Percentiles rank a stretch among this genome's conserved stretches.
phyloP scores from a whole-genome alignment of 441 rosid species.

The Brassica hybrid region DNA sequence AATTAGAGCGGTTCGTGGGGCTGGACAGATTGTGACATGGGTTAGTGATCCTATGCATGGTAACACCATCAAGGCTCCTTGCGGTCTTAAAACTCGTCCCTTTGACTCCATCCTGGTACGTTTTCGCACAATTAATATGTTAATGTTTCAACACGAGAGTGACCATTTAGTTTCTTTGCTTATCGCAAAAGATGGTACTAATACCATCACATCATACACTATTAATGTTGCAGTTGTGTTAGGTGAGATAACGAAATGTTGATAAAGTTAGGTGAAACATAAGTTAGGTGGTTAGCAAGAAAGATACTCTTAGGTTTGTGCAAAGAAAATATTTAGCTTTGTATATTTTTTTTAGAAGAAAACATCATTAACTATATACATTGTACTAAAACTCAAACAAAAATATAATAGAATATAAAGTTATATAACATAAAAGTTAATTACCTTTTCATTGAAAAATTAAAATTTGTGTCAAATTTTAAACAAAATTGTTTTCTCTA shows the following conservation, averaged over 20 bases:
- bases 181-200: neutral
- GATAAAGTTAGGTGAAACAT: neutral
- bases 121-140: neutral
- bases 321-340: too few relatives aligned
- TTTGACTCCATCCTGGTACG: constrained; percentile 10
- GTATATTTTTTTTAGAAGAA: too few relatives aligned
- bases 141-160: neutral
- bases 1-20: neutral
- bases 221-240: neutral
- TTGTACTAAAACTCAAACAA: too few relatives aligned
- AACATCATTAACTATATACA: too few relatives aligned
- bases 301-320: too few relatives aligned
- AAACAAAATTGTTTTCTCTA: too few relatives aligned
- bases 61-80: constrained; percentile 8
- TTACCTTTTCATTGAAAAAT: too few relatives aligned
- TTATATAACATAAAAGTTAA: too few relatives aligned
- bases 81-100: neutral
- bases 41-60: constrained; percentile 4
- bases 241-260: neutral
- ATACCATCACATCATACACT: neutral
- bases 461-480: too few relatives aligned
- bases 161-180: neutral
- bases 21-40: constrained; percentile 1
- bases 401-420: too few relatives aligned
- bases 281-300: constrained; percentile 2